phyloP scores from a whole-genome alignment of 805 yeast genomes.

The Candida krabiensis region DNA sequence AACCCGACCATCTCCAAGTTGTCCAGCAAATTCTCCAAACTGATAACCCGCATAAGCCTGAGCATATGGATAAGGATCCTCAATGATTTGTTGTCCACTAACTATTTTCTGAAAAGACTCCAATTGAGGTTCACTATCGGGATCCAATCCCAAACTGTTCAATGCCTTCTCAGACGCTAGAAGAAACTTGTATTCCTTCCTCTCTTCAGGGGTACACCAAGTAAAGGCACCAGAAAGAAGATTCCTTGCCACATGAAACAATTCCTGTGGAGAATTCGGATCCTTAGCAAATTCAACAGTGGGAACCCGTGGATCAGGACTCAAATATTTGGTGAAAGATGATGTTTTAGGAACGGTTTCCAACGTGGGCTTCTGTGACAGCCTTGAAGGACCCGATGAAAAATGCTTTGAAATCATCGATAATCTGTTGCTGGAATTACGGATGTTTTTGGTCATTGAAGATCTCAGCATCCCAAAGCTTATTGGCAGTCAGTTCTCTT shows the following conservation, averaged over 20 bases:
- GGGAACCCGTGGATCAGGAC: constrained; percentile 32
- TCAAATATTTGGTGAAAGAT: constrained; percentile 26
- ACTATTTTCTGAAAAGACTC: constrained; percentile 49
- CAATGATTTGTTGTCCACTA: constrained; percentile 54
- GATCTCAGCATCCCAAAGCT: not conserved
- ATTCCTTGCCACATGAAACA: constrained; percentile 52
- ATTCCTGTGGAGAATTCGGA: constrained; percentile 28
- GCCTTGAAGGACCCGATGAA: constrained; percentile 1
- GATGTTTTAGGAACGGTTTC: constrained; percentile 29
- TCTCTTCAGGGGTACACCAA: constrained; percentile 65
- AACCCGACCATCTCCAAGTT: constrained; percentile 94
- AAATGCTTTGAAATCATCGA: constrained; percentile 11
- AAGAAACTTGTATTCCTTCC: constrained; percentile 54
- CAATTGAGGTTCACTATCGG: constrained; percentile 26
- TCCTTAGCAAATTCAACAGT: constrained; percentile 26
- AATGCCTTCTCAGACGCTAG: constrained; percentile 62
- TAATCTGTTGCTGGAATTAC: constrained; percentile 7
- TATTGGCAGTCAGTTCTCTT: no score
- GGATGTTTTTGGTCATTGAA: constrained; percentile 3
- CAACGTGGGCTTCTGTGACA: constrained; percentile 14
- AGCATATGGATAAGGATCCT: constrained; percentile 67
- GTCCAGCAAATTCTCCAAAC: constrained; percentile 96
- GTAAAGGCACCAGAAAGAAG: constrained; percentile 67
- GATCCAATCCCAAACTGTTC: constrained; percentile 59
- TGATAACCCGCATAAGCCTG: constrained; percentile 96